Conservation (phyloP, 1,284 basidiomycete genomes). For the Irpex sp. region DNA sequence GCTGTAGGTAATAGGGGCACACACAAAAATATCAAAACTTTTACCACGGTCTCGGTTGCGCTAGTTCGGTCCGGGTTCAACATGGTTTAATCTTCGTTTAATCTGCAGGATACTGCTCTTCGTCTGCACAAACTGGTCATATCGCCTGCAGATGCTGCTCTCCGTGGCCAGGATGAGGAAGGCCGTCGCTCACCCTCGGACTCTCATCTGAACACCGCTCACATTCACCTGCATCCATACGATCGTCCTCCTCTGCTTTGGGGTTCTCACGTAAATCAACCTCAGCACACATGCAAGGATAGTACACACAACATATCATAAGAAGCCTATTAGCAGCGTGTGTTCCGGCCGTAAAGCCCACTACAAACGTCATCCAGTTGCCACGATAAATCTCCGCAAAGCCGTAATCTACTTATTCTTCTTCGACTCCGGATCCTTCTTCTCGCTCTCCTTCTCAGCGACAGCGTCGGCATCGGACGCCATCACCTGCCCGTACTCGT, state of each 20-base stretch:
- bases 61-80: conserved; percentile 13
- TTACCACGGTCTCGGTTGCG: conserved; percentile 18
- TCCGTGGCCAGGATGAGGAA: not conserved
- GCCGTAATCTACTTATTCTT: conserved; percentile 41
- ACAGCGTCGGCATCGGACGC: conserved; percentile 41
- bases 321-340: not conserved
- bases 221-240: not conserved
- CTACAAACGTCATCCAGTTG: conserved; percentile 1
- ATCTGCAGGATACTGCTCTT: not conserved
- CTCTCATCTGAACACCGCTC: not conserved
- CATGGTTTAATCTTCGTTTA: too few species aligned
- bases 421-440: conserved; percentile 21
- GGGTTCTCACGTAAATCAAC: not conserved
- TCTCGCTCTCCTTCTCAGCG: conserved; percentile 24
- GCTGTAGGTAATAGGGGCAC: conserved; percentile 2
- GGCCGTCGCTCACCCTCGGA: not conserved
- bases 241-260: not conserved
- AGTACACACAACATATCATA: not conserved
- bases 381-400: conserved; percentile 12
- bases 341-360: conserved; percentile 14
- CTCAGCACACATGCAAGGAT: not conserved
- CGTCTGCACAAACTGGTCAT: not conserved
- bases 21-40: conserved; percentile 18
- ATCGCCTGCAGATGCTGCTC: not conserved
- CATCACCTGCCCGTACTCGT: conserved; percentile 91